A percentile compares a stretch with the other conserved stretches of the same genome.
Conservation (phyloP, 2,329 filamentous ascomycete species). For the Pseudogymnoascus sp. region DNA sequence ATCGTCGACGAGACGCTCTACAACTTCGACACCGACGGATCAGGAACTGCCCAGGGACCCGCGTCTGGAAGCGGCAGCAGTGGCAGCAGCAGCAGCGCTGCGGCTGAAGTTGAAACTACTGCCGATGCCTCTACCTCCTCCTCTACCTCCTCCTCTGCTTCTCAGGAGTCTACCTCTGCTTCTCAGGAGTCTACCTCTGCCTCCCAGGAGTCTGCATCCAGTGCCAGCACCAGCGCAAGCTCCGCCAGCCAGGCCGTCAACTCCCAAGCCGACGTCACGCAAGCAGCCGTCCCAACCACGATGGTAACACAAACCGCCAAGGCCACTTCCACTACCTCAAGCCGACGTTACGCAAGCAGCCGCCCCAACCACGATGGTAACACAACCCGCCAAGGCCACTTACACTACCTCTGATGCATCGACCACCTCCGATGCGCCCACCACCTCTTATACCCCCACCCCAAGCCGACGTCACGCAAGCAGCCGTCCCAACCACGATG, state of each 20-base stretch:
- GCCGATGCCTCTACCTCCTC: not conserved
- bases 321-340: not conserved
- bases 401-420: not conserved
- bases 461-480: not conserved
- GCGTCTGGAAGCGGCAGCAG: not conserved
- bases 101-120: not conserved
- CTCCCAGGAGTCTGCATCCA: not conserved
- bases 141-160: not conserved
- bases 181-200: not conserved
- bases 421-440: not conserved
- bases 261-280: not conserved
- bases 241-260: not conserved
- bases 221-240: not conserved
- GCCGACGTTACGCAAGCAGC: not conserved
- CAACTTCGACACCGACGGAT: constrained; percentile 1
- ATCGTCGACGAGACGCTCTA: not conserved
- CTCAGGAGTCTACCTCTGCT: not conserved
- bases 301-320: not conserved
- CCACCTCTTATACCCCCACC: not conserved
- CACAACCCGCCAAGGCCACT: not conserved
- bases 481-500: not conserved
- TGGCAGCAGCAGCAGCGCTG: not conserved
- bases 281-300: not conserved
- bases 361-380: not conserved
- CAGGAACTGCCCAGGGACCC: not conserved